Evolutionary conservation across 352 stramenopile species (phyloP), one percentile per base, ranked within the genome.

Genomic region (Pythium biforme): DNA sequence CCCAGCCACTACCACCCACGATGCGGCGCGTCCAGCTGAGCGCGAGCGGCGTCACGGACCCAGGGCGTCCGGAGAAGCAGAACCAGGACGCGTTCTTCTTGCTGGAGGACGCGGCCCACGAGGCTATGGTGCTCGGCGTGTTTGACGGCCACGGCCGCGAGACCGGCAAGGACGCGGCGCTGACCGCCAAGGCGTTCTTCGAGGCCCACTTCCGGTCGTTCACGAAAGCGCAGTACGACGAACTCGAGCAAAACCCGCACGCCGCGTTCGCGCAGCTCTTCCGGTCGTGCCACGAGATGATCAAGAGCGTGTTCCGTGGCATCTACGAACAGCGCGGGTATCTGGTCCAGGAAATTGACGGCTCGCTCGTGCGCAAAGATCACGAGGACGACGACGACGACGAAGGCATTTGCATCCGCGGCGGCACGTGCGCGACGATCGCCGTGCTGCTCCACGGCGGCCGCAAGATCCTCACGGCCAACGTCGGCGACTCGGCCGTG

Each of bases 51-150:
- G 61, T 84, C 59, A 88, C 75, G 14, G 74, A 90, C 59, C 72
- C 77, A 0, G 86, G 86, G 15, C 75, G 77, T 52, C 64, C 68
- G n/a, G 72, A 74, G 48, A 56, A 66, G 26, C 71, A 84, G 64
- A 97, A 97, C 69, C 91, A 97, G 73, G 91, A 97, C 61, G 81
- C 89, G 23, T 94, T 88, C 73, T 95, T 97, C 64, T 74, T 83
- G 26, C 83, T 83, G 41, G 64, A 69, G 43, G 68, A 87, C 26
- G 41, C 52, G 17, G 60, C 59, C n/a, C 64, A 75, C 29, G 47
- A 62, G 17, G 73, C 70, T 8, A 63, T 90, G 43, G 77, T 95
- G 23, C 29, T 95, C 26, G 83, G 83, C 10, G 70, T 97, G 15
- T 95, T 96, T 66, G 88, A 97, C 64, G 89, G 89, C 33, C 89